Conservation (phyloP, 768 basidiomycete species). For the Coprinopsis strossmayeri region DNA sequence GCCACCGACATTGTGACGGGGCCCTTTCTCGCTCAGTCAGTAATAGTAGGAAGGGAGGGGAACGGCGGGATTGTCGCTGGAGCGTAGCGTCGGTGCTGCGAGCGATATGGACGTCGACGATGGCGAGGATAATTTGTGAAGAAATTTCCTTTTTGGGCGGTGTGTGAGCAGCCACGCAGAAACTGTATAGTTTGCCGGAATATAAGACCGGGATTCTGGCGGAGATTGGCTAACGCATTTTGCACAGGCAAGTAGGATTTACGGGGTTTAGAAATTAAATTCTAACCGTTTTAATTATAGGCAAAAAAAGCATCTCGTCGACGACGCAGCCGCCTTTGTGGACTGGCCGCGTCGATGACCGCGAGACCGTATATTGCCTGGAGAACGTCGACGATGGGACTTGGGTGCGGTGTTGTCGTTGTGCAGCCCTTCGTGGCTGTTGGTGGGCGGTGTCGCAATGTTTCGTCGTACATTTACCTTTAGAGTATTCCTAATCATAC, state of each 20-base stretch:
- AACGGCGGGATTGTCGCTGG: conserved; percentile 19
- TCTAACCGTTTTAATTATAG: no score
- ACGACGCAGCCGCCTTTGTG: conserved; percentile 65
- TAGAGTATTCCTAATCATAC: no score
- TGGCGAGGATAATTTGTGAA: conserved; percentile 4
- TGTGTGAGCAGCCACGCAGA: conserved; percentile 39
- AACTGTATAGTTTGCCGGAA: conserved; percentile 40
- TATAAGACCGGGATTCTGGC: background rate
- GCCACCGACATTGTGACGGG: conserved; percentile 88
- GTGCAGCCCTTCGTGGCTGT: conserved; percentile 58
- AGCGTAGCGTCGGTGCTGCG: conserved; percentile 11
- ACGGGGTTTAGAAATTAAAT: no score
- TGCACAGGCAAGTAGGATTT: conserved; percentile 8
- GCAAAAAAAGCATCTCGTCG: conserved; percentile 89
- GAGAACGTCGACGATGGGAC: conserved; percentile 71
- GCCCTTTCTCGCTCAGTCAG: conserved; percentile 38
- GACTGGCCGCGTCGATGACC: conserved; percentile 77
- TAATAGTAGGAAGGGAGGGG: conserved; percentile 13
- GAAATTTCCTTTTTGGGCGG: conserved; percentile 8
- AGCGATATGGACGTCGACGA: conserved; percentile 8
- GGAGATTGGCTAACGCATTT: conserved; percentile 1
- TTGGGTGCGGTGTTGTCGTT: conserved; percentile 75
- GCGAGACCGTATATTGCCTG: conserved; percentile 83
- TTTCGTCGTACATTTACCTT: conserved; percentile 78
- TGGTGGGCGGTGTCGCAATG: conserved; percentile 79